Evolutionary conservation across 129 eudicot genomes (phyloP).

Genomic region (carrot (Daucus carota)): DH1_v3.0 NC_030386.2:21115501-21116000

Average conservation of each 20-base stretch:
- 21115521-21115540: not conserved
- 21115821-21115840: not conserved
- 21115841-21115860: not conserved
- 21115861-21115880: not conserved
- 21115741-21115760: not conserved
- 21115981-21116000: slow-evolving; percentile 6
- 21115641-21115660: not conserved
- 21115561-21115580: not conserved
- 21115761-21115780: no score
- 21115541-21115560: not conserved
- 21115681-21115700: not conserved
- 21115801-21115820: not conserved
- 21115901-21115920: not conserved
- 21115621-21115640: not conserved
- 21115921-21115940: not conserved
- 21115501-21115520: not conserved
- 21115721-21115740: no score
- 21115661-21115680: not conserved
- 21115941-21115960: not conserved
- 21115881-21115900: not conserved
- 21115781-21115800: not conserved
- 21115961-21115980: not conserved
- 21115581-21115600: not conserved
- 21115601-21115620: not conserved
- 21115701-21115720: no score